Evolutionary conservation across 2,329 filamentous ascomycete species (phyloP).

Genomic region (Phialocephala sp.): DNA sequence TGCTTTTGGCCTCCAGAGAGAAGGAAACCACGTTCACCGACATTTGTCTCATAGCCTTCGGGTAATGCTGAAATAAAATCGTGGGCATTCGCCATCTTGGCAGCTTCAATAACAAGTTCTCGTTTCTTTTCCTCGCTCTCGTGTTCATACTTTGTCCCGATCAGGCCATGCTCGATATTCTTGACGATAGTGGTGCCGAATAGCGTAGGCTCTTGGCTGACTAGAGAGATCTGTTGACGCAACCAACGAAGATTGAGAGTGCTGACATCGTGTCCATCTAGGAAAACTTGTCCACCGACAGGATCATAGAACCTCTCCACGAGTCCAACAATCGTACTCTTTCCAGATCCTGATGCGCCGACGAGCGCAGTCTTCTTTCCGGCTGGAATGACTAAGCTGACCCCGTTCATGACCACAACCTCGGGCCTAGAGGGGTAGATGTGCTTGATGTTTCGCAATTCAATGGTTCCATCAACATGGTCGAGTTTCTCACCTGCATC

Average conservation of each 20-base stretch:
- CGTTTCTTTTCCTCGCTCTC: conserved; percentile 70
- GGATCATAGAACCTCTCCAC: conserved; percentile 95
- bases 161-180: conserved; percentile 89
- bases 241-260: conserved; percentile 88
- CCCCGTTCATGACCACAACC: conserved; percentile 84
- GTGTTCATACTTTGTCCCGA: conserved; percentile 79
- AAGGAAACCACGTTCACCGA: conserved; percentile 93
- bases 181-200: conserved; percentile 89
- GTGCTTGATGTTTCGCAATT: conserved; percentile 83
- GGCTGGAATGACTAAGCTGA: conserved; percentile 79
- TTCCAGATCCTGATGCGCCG: conserved; percentile 91
- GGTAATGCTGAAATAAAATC: conserved; percentile 85
- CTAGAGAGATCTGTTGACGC: conserved; percentile 88
- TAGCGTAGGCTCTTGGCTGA: conserved; percentile 90
- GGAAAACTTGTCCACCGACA: conserved; percentile 75
- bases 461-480: conserved; percentile 75
- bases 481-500: conserved; percentile 76
- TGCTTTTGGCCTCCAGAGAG: conserved; percentile 96
- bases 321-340: conserved; percentile 91
- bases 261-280: conserved; percentile 84
- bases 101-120: conserved; percentile 78
- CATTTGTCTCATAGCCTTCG: conserved; percentile 89
- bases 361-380: conserved; percentile 94
- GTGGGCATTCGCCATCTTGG: conserved; percentile 91
- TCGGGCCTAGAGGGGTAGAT: conserved; percentile 95